phyloP scores from a whole-genome alignment of 2,329 filamentous ascomycete genomes.

The Arthroderma sp. region DNA sequence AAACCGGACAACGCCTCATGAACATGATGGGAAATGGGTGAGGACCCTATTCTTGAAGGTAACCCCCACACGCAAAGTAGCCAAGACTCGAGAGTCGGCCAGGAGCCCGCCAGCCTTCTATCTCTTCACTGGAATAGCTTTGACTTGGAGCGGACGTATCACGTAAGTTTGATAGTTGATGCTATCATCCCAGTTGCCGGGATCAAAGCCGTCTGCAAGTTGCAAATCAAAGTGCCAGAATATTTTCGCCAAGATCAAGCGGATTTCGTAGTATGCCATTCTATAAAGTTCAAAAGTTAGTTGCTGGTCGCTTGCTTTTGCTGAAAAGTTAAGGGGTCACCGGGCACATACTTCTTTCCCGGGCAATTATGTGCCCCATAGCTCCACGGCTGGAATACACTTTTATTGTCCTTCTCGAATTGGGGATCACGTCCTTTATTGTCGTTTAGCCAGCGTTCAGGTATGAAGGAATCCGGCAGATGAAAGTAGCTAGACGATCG shows the following conservation, averaged over 20 bases:
- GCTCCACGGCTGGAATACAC: slow-evolving; percentile 18
- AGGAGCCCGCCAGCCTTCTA: not conserved
- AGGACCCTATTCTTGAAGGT: no score
- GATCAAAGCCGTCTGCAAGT: slow-evolving; percentile 4
- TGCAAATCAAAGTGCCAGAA: slow-evolving; percentile 9
- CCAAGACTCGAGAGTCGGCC: no score
- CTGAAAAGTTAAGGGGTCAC: not conserved
- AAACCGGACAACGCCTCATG: no score
- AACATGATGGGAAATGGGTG: no score
- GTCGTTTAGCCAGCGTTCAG: slow-evolving; percentile 28
- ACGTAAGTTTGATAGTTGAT: slow-evolving; percentile 7
- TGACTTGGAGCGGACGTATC: slow-evolving; percentile 3
- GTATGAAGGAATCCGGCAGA: slow-evolving; percentile 14
- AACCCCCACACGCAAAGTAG: no score
- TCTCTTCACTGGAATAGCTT: slow-evolving; percentile 2
- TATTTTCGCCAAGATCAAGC: slow-evolving; percentile 6
- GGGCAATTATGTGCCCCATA: slow-evolving; percentile 25
- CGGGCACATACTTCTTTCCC: slow-evolving; percentile 23
- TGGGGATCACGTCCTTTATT: slow-evolving; percentile 11
- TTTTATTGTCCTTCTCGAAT: slow-evolving; percentile 19
- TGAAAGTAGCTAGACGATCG: slow-evolving; percentile 19
- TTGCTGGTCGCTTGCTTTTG: not conserved
- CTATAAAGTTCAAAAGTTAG: slow-evolving; percentile 1
- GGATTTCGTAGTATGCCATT: slow-evolving; percentile 7
- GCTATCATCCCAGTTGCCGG: slow-evolving; percentile 6